Percentiles rank a stretch among this genome's conserved stretches.
Evolutionary conservation across 164 flowering plant species (phyloP).

Genomic region (Santalum album): DNA sequence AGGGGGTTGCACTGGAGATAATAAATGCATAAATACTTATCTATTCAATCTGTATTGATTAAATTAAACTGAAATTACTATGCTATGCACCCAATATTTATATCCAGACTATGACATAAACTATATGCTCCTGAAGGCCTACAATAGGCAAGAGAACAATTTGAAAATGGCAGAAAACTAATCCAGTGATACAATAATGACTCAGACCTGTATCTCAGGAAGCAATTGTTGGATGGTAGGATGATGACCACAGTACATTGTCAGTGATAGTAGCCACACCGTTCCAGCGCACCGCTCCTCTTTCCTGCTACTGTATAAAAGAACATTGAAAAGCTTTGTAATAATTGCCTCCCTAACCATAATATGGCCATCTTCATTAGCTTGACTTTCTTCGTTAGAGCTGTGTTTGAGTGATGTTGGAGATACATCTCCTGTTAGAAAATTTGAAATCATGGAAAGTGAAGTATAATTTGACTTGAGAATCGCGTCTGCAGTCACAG

Average conservation of each 20-base stretch:
- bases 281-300: constrained; percentile 97
- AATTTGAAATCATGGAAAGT: constrained; percentile 74
- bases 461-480: constrained; percentile 82
- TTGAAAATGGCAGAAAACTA: background rate
- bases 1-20: no score
- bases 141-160: background rate
- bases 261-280: constrained; percentile 84
- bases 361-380: constrained; percentile 32
- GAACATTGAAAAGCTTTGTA: constrained; percentile 75
- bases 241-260: constrained; percentile 89
- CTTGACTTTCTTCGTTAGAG: constrained; percentile 24
- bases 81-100: no score
- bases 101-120: no score
- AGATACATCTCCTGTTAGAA: constrained; percentile 54
- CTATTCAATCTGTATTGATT: no score
- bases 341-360: constrained; percentile 55
- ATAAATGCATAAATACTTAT: no score
- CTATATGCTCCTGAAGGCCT: no score
- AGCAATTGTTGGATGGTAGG: constrained; percentile 72
- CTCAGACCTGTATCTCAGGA: constrained; percentile 90
- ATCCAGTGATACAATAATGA: background rate
- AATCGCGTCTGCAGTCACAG: constrained; percentile 84
- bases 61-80: no score
- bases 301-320: constrained; percentile 78
- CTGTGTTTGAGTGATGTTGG: constrained; percentile 24